Conservation (phyloP, 2,329 filamentous ascomycete species). For the Fusarium udum region DNA sequence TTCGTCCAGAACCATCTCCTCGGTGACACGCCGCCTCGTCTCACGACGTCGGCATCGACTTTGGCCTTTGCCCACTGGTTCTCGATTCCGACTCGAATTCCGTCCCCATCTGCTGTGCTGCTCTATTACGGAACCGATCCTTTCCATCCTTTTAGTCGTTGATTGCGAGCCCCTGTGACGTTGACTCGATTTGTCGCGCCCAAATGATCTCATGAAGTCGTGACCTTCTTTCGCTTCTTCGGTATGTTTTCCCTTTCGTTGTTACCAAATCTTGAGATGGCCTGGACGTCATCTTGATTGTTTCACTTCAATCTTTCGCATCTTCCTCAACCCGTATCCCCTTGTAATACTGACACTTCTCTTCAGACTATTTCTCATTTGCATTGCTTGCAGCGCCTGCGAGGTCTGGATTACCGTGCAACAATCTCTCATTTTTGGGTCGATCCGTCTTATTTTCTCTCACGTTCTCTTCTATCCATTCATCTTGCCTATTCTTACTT, state of each 20-base stretch:
- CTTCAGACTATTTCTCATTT: conserved; percentile 33
- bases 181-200: background rate
- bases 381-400: conserved; percentile 29
- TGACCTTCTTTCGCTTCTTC: conserved; percentile 10
- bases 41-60: conserved; percentile 1
- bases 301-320: conserved; percentile 30
- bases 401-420: conserved; percentile 42
- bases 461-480: conserved; percentile 31
- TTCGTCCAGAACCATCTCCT: conserved; percentile 31
- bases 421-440: conserved; percentile 32
- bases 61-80: conserved; percentile 21
- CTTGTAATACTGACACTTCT: conserved; percentile 33
- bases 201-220: conserved; percentile 18
- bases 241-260: conserved; percentile 21
- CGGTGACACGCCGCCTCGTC: conserved; percentile 28
- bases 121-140: conserved; percentile 11
- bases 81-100: conserved; percentile 12
- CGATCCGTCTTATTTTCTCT: conserved; percentile 30
- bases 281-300: conserved; percentile 22
- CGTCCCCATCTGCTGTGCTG: conserved; percentile 28
- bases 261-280: conserved; percentile 7
- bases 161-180: conserved; percentile 32
- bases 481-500: conserved; percentile 4
- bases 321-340: conserved; percentile 1
- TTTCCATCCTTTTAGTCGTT: conserved; percentile 29